Conservation (phyloP, 1,284 basidiomycete species). For the Gastroboletus turbinatus region DNA sequence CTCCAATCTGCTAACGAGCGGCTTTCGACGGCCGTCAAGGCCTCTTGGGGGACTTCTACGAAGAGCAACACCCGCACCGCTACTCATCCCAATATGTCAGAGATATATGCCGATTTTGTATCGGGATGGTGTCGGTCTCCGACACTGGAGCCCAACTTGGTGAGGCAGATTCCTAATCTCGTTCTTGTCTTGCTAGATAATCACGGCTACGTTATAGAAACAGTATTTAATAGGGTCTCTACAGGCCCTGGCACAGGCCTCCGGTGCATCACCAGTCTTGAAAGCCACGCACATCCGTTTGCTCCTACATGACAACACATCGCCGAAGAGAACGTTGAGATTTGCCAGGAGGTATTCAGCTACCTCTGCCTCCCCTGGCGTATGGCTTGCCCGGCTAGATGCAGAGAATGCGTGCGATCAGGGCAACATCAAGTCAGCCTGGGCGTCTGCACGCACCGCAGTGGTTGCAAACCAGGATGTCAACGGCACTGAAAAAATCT, state of each 20-base stretch:
- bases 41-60: constrained; percentile 6
- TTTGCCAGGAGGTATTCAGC: constrained; percentile 45
- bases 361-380: constrained; percentile 34
- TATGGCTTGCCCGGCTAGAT: constrained; percentile 57
- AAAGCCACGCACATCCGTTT: constrained; percentile 50
- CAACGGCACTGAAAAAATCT: constrained; percentile 39
- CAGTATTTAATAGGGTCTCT: constrained; percentile 55
- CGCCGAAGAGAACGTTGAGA: constrained; percentile 41
- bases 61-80: constrained; percentile 9
- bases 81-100: constrained; percentile 38
- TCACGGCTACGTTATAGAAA: constrained; percentile 35
- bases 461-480: constrained; percentile 32
- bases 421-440: constrained; percentile 34
- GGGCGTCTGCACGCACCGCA: constrained; percentile 43
- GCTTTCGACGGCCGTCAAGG: constrained; percentile 38
- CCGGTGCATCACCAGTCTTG: constrained; percentile 38
- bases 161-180: constrained; percentile 36
- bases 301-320: constrained; percentile 32
- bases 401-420: constrained; percentile 40
- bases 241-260: constrained; percentile 42
- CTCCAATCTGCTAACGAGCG: constrained; percentile 59
- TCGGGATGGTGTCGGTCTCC: constrained; percentile 50
- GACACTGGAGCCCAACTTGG: constrained; percentile 53
- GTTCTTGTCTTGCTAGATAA: background rate
- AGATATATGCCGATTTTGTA: constrained; percentile 58